Percentiles rank a stretch among this genome's conserved stretches.
These are phyloP conservation scores for Groenewaldozyma salmanticensis DNA, from an alignment of 805 yeast species.

Conservation along the genomic window DNA sequence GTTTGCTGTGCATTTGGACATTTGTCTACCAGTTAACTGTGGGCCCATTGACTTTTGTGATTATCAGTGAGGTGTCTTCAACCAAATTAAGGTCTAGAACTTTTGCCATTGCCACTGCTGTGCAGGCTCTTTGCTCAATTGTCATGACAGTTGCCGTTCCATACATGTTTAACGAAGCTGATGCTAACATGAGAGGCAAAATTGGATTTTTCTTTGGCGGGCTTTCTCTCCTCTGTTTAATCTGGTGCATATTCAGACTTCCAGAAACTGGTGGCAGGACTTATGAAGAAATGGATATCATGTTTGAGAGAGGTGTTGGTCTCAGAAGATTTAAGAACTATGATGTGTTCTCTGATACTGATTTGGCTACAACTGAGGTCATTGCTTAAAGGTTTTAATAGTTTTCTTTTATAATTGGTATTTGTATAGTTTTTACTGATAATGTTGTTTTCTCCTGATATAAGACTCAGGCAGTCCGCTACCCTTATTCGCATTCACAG, in stretches of 20 bases:
- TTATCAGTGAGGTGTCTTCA: conserved; percentile 36
- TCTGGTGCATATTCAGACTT: conserved; percentile 41
- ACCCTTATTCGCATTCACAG: too few relatives aligned
- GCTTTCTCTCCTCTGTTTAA: conserved; percentile 22
- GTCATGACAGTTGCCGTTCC: conserved; percentile 27
- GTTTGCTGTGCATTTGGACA: conserved; percentile 37
- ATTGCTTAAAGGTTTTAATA: too few relatives aligned
- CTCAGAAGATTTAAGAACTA: conserved; percentile 12
- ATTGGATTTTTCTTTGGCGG: conserved; percentile 42
- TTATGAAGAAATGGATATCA: conserved; percentile 48
- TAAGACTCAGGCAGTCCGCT: too few relatives aligned
- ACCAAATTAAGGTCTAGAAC: conserved; percentile 26
- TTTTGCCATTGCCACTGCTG: conserved; percentile 33
- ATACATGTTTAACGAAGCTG: conserved; percentile 39
- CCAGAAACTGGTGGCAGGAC: conserved; percentile 55
- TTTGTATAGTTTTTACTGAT: too few relatives aligned
- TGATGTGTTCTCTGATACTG: conserved; percentile 7
- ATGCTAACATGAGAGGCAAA: conserved; percentile 41
- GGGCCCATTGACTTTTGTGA: conserved; percentile 36
- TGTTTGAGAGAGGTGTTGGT: conserved; percentile 30
- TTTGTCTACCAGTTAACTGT: conserved; percentile 37
- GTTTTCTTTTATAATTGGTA: too few relatives aligned
- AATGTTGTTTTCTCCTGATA: too few relatives aligned
- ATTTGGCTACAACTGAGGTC: not conserved
- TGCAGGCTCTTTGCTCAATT: conserved; percentile 17